A percentile compares a stretch with the other conserved stretches of the same genome.
These are phyloP conservation scores for Pseudogymnoascus destructans DNA, from an alignment of 2,329 filamentous ascomycete genomes.

Conservation along the genomic window DNA sequence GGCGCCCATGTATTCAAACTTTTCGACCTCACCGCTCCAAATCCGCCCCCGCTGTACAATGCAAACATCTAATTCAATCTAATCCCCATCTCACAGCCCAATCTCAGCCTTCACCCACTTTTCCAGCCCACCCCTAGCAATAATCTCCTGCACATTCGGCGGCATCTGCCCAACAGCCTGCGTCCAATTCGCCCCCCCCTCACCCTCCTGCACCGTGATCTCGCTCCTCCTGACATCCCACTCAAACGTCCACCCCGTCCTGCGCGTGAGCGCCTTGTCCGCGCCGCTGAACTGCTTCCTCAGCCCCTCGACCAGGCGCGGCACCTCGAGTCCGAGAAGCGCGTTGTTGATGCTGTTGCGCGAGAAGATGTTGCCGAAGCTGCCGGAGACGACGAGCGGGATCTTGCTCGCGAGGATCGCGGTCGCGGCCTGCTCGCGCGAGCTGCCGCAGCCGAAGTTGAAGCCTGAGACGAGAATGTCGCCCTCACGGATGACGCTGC, in stretches of 20 bases:
- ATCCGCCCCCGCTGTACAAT: not conserved
- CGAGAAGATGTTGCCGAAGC: constrained; percentile 73
- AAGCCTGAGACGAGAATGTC: constrained; percentile 79
- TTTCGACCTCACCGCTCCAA: not conserved
- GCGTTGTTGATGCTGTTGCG: constrained; percentile 73
- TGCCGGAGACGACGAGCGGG: constrained; percentile 65
- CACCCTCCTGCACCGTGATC: constrained; percentile 58
- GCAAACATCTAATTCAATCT: not conserved
- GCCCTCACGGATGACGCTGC: constrained; percentile 45
- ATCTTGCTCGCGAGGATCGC: constrained; percentile 72
- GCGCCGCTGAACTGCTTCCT: constrained; percentile 42
- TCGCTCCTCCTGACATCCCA: constrained; percentile 68
- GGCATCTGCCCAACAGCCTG: constrained; percentile 75
- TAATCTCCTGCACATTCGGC: constrained; percentile 76
- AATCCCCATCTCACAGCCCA: constrained; percentile 14
- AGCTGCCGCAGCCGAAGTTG: constrained; percentile 79
- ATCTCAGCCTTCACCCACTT: constrained; percentile 71
- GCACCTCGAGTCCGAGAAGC: constrained; percentile 58
- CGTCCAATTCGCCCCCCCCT: constrained; percentile 54
- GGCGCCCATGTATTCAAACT: not conserved
- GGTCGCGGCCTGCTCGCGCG: constrained; percentile 78
- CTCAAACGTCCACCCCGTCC: constrained; percentile 70
- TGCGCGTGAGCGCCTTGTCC: constrained; percentile 47
- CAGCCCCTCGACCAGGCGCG: constrained; percentile 50
- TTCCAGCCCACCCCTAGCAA: constrained; percentile 64